Evolutionary conservation across 225 moss, liverwort and hornwort genomes (phyloP).

Genomic region (Pleurozium schreberi): DNA sequence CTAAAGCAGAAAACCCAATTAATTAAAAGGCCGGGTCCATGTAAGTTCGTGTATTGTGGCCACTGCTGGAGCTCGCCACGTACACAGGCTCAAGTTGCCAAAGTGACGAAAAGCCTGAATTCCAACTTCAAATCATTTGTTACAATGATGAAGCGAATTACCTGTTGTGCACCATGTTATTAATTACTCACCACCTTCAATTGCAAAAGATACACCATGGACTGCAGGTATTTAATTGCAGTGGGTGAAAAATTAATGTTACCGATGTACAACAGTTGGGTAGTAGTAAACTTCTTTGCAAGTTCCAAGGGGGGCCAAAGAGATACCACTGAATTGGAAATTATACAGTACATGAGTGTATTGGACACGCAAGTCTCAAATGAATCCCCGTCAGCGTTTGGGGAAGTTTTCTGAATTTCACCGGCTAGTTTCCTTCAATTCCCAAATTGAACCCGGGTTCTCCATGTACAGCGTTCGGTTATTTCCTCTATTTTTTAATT

Average conservation of each 20-base stretch:
- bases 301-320: neutral
- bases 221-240: neutral
- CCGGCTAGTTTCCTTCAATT: too few relatives aligned
- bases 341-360: too few relatives aligned
- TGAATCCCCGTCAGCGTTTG: too few relatives aligned
- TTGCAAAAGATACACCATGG: neutral
- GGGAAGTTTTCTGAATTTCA: too few relatives aligned
- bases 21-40: neutral
- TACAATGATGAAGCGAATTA: neutral
- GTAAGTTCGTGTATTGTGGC: too few relatives aligned
- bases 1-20: neutral
- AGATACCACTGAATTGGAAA: neutral
- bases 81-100: too few relatives aligned
- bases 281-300: neutral
- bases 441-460: too few relatives aligned
- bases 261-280: neutral
- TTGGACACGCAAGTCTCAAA: too few relatives aligned
- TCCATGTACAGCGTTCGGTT: too few relatives aligned
- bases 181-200: too few relatives aligned
- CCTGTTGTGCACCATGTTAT: neutral
- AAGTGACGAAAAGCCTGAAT: neutral
- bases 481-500: too few relatives aligned
- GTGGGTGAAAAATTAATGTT: neutral
- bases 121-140: neutral
- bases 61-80: neutral